Percentiles rank a stretch among this genome's conserved stretches.
phyloP scores from a whole-genome alignment of 2,329 filamentous ascomycete genomes.

The Phialophora chinensis region DNA sequence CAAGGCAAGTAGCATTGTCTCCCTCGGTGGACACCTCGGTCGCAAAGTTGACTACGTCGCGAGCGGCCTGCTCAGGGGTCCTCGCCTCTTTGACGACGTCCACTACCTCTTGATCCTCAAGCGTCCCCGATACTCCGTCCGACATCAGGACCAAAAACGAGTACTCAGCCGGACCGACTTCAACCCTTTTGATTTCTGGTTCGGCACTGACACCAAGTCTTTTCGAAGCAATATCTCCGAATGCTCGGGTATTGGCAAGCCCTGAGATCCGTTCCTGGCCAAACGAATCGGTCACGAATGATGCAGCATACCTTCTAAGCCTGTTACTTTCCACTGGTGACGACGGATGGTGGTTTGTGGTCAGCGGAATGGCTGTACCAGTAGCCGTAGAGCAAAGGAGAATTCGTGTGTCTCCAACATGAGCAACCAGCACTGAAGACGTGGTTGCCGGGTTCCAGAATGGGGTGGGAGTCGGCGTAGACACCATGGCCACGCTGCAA shows the following conservation, averaged over 20 bases:
- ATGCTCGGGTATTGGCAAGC: slow-evolving; percentile 89
- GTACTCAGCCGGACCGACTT: slow-evolving; percentile 83
- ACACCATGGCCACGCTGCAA: slow-evolving; percentile 85
- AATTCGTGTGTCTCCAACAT: slow-evolving; percentile 92
- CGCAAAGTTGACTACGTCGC: slow-evolving; percentile 81
- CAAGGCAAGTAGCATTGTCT: slow-evolving; percentile 69
- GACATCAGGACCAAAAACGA: slow-evolving; percentile 86
- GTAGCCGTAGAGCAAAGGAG: slow-evolving; percentile 86
- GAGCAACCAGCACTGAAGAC: slow-evolving; percentile 81
- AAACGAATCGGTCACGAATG: slow-evolving; percentile 93
- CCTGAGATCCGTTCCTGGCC: slow-evolving; percentile 95
- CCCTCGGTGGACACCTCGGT: slow-evolving; percentile 76
- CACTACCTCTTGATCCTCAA: slow-evolving; percentile 93
- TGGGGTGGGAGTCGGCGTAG: slow-evolving; percentile 85
- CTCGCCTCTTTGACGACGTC: slow-evolving; percentile 89
- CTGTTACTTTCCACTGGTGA: slow-evolving; percentile 81
- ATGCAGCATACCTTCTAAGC: slow-evolving; percentile 81
- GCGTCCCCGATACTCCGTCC: slow-evolving; percentile 84
- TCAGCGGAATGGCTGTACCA: slow-evolving; percentile 78
- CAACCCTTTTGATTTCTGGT: slow-evolving; percentile 80
- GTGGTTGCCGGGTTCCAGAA: slow-evolving; percentile 94
- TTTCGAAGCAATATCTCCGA: slow-evolving; percentile 91
- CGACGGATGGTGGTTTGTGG: slow-evolving; percentile 91
- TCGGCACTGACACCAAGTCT: slow-evolving; percentile 93
- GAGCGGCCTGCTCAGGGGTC: slow-evolving; percentile 85